Evolutionary conservation across 345 rosid genomes (phyloP).

Genomic region (Lepidium didymum): DNA sequence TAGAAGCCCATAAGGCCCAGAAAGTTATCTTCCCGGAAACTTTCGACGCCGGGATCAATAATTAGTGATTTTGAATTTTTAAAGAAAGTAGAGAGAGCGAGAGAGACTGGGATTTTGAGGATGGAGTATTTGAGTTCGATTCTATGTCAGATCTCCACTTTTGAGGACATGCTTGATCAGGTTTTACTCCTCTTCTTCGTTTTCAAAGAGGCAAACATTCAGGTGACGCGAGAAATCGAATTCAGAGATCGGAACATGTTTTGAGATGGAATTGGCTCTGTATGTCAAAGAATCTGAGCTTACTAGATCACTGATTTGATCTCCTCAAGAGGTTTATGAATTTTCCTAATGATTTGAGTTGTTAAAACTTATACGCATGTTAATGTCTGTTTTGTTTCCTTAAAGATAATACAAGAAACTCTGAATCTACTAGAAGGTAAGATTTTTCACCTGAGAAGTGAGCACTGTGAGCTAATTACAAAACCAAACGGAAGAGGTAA

Average conservation of each 20-base stretch:
- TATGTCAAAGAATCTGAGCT: constrained; percentile 48
- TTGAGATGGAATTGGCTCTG: constrained; percentile 42
- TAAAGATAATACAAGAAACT: constrained; percentile 47
- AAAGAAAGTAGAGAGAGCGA: background rate
- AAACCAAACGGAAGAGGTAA: constrained; percentile 43
- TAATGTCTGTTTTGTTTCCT: background rate
- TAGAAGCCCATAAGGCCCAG: too few relatives aligned
- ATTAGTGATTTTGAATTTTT: background rate
- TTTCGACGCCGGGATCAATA: too few relatives aligned
- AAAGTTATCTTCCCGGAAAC: too few relatives aligned
- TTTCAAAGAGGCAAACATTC: constrained; percentile 55
- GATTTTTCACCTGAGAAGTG: constrained; percentile 25
- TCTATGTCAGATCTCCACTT: constrained; percentile 62
- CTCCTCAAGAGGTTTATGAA: constrained; percentile 38
- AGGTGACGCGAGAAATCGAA: constrained; percentile 56
- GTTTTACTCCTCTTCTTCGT: constrained; percentile 16
- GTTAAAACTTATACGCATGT: too few relatives aligned
- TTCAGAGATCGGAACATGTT: constrained; percentile 54
- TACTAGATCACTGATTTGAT: constrained; percentile 44
- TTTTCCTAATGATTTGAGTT: background rate
- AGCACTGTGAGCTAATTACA: constrained; percentile 33
- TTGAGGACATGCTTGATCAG: constrained; percentile 82
- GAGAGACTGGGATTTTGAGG: background rate
- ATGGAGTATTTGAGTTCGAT: constrained; percentile 79
- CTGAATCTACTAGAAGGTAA: constrained; percentile 40